Conservation (phyloP, 208 protist genomes). For the Trichomonas gallinae region DNA sequence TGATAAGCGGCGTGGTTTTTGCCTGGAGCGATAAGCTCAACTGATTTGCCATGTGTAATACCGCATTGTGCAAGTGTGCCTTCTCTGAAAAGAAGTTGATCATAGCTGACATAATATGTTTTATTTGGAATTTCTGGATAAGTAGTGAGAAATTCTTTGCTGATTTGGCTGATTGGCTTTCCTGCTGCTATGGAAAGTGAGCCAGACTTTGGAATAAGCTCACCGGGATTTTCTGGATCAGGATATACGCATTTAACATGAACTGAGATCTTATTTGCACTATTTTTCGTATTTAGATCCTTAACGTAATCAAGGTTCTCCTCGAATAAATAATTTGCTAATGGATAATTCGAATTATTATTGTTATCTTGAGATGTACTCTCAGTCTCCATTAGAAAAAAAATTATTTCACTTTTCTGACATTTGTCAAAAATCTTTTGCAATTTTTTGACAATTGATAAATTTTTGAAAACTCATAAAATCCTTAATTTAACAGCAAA, state of each 20-base stretch:
- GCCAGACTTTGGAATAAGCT: neutral
- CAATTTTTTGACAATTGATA: too few species aligned
- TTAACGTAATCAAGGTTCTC: neutral
- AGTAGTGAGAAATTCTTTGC: neutral
- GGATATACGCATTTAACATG: neutral
- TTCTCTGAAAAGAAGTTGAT: neutral
- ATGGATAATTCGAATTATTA: neutral
- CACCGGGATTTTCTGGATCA: neutral
- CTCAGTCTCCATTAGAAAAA: neutral
- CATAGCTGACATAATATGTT: neutral
- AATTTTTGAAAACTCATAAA: too few species aligned
- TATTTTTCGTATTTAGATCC: neutral
- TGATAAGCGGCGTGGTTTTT: conserved; percentile 12
- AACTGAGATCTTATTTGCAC: neutral
- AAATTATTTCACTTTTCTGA: too few species aligned
- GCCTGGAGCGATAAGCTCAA: neutral
- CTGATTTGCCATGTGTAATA: conserved; percentile 8
- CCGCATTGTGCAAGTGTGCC: neutral
- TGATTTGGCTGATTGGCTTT: neutral
- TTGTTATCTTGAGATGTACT: neutral
- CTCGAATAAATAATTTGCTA: neutral
- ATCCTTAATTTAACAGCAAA: too few species aligned
- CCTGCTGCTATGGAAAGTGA: neutral
- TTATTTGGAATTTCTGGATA: conserved; percentile 4
- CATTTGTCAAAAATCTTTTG: too few species aligned